Evolutionary conservation across 2,329 filamentous ascomycete genomes (phyloP).

Genomic region (Annulohypoxylon truncatum): DNA sequence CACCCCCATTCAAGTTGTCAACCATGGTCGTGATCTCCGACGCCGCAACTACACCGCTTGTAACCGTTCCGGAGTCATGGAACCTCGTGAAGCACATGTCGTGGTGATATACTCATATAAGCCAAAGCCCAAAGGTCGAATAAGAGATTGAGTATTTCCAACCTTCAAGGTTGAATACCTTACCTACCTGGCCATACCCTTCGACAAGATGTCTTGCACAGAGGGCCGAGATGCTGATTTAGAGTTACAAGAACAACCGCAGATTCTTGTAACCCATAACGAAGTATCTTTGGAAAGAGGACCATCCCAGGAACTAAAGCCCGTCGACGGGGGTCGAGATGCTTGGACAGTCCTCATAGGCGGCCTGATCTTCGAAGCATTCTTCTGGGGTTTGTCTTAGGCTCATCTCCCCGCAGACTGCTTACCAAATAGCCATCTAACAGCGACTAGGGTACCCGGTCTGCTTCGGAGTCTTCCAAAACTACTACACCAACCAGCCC

Average conservation of each 20-base stretch:
- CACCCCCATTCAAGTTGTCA: neutral
- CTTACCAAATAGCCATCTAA: neutral
- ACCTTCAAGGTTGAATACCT: neutral
- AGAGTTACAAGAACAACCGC: slow-evolving; percentile 1
- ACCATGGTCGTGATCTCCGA: neutral
- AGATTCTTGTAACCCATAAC: neutral
- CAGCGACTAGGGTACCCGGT: neutral
- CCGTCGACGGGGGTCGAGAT: slow-evolving; percentile 17
- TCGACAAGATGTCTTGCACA: neutral
- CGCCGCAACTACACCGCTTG: neutral
- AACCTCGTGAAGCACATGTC: neutral
- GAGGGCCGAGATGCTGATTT: neutral
- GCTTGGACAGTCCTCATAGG: slow-evolving; percentile 14
- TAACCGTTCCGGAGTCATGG: neutral
- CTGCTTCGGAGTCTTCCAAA: slow-evolving; percentile 21
- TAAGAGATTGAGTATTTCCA: neutral
- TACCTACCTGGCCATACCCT: neutral
- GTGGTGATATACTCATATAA: neutral
- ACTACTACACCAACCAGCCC: slow-evolving; percentile 12
- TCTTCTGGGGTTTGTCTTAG: slow-evolving; percentile 14
- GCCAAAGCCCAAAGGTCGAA: neutral
- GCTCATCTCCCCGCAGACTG: neutral
- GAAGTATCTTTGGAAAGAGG: neutral
- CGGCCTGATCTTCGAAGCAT: slow-evolving; percentile 11
- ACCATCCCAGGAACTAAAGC: slow-evolving; percentile 7